These are phyloP conservation scores for Echeveria elegans DNA, from an alignment of 164 flowering plant species.

Conservation along the genomic window DNA sequence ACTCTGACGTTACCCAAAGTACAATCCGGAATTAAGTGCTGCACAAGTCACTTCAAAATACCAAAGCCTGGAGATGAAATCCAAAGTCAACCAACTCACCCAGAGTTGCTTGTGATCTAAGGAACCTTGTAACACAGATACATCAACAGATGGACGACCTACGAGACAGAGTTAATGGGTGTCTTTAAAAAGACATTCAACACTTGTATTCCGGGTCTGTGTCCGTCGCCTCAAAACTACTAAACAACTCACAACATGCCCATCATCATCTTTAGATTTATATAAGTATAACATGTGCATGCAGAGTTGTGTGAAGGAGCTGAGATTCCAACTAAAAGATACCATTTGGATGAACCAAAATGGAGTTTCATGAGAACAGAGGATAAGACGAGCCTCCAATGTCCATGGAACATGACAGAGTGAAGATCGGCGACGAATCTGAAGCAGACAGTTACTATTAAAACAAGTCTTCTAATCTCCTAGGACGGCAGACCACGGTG, in stretches of 20 bases:
- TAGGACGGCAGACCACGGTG: no score
- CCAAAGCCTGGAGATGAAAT: not conserved
- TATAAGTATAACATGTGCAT: no score
- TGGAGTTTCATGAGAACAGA: not conserved
- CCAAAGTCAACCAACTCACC: not conserved
- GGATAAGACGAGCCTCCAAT: not conserved
- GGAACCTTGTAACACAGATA: not conserved
- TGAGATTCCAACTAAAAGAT: not conserved
- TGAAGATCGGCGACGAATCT: conserved; percentile 49
- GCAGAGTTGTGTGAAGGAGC: no score
- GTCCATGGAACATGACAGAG: conserved; percentile 21
- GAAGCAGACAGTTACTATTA: conserved; percentile 12
- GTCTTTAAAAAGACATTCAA: no score
- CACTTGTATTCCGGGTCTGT: not conserved
- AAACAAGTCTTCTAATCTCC: not conserved
- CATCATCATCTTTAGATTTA: not conserved
- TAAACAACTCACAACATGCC: not conserved
- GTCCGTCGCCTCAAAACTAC: not conserved
- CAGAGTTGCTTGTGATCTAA: not conserved
- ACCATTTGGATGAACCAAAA: not conserved
- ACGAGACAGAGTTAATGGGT: no score
- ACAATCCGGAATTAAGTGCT: not conserved
- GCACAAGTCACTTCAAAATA: not conserved
- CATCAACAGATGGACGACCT: no score
- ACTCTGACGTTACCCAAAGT: conserved; percentile 8